Evolutionary conservation across 116 monocot genomes (phyloP).

Genomic region (Phalaenopsis hybrid): DNA sequence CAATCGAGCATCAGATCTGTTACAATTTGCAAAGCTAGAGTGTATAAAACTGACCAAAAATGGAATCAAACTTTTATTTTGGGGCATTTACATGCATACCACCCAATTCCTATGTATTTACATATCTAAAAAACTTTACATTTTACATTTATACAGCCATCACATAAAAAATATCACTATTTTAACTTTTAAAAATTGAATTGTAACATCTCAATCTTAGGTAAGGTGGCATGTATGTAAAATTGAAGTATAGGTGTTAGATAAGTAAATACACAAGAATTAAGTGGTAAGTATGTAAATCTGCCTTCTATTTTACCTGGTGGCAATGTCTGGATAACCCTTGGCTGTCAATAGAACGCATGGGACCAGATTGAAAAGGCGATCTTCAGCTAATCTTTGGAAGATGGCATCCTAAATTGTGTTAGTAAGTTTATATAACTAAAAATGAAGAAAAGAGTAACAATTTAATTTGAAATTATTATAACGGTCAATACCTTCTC

Average conservation of each 20-base stretch:
- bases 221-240: no score
- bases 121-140: no score
- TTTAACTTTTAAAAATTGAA: no score
- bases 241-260: no score
- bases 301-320: conserved; percentile 39
- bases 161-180: no score
- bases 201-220: no score
- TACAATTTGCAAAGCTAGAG: neutral
- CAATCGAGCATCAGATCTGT: neutral
- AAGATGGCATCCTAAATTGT: conserved; percentile 83
- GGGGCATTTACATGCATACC: no score
- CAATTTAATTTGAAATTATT: neutral
- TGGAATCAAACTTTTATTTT: neutral
- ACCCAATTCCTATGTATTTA: no score
- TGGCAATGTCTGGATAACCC: conserved; percentile 93
- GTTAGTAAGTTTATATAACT: neutral
- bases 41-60: neutral
- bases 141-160: no score
- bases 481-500: conserved; percentile 62
- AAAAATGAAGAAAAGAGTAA: neutral
- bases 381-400: conserved; percentile 83
- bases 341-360: conserved; percentile 87
- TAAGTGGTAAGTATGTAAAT: no score
- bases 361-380: conserved; percentile 72
- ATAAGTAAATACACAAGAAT: no score